Conservation (phyloP, 1,284 basidiomycete species). For the Fomitopsis pinicola region DNA sequence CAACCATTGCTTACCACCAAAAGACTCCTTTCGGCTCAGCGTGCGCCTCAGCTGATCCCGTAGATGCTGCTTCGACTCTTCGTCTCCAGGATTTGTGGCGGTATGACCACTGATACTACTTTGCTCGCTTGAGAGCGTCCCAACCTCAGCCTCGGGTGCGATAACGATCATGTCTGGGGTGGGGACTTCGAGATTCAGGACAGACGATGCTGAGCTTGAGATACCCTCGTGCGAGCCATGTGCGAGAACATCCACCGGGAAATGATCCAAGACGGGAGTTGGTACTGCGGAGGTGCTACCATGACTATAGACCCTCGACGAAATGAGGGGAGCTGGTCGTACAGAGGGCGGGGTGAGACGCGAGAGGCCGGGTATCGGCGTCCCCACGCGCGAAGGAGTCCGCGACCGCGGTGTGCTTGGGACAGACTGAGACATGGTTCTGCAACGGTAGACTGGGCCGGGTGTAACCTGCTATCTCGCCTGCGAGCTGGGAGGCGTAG, state of each 20-base stretch:
- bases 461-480: not conserved
- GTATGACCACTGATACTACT: slow-evolving; percentile 40
- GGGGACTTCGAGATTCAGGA: slow-evolving; percentile 54
- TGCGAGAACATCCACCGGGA: slow-evolving; percentile 10
- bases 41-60: slow-evolving; percentile 69
- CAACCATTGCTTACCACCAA: slow-evolving; percentile 1
- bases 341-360: slow-evolving; percentile 25
- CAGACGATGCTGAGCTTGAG: slow-evolving; percentile 65
- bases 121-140: slow-evolving; percentile 46
- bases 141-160: slow-evolving; percentile 56
- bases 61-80: slow-evolving; percentile 57
- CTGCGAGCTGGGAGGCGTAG: not conserved
- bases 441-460: not conserved
- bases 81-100: slow-evolving; percentile 38
- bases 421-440: slow-evolving; percentile 9
- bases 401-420: slow-evolving; percentile 24
- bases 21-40: slow-evolving; percentile 25
- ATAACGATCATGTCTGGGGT: slow-evolving; percentile 62
- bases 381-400: slow-evolving; percentile 28
- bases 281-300: slow-evolving; percentile 17
- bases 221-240: slow-evolving; percentile 26
- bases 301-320: slow-evolving; percentile 28
- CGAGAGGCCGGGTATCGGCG: slow-evolving; percentile 26
- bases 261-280: slow-evolving; percentile 16
- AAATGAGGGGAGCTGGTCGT: slow-evolving; percentile 28